Percentiles rank a stretch among this genome's conserved stretches.
phyloP scores from a whole-genome alignment of 768 basidiomycete genomes.

The Mycena alexandri region DNA sequence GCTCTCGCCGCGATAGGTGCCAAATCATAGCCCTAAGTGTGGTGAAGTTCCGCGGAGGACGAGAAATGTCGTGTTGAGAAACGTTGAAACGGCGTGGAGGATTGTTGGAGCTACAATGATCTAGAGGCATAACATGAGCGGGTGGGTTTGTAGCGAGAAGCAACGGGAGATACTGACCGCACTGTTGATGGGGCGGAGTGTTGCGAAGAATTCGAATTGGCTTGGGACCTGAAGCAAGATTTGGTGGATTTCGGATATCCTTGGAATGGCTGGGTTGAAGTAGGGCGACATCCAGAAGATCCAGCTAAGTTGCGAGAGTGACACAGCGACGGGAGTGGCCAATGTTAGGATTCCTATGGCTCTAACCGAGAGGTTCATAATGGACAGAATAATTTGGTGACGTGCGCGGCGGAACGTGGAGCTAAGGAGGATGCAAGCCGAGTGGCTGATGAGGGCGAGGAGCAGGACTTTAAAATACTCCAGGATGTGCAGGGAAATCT shows the following conservation, averaged over 20 bases:
- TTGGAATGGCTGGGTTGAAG: too few species aligned
- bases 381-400: fast-evolving
- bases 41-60: too few species aligned
- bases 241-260: too few species aligned
- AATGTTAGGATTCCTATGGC: neutral
- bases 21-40: too few species aligned
- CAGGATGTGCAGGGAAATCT: neutral
- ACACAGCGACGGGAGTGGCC: neutral
- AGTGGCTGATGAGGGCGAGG: constrained; percentile 6
- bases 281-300: neutral
- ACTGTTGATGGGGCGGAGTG: neutral
- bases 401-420: neutral
- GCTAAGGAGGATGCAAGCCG: neutral
- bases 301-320: neutral
- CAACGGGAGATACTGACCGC: neutral
- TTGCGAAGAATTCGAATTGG: neutral
- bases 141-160: neutral
- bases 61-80: too few species aligned
- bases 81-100: too few species aligned
- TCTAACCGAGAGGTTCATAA: neutral
- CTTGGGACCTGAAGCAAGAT: neutral
- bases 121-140: too few species aligned
- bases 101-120: too few species aligned
- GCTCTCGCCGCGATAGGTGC: too few species aligned
- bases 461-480: neutral